Percentiles rank a stretch among this genome's conserved stretches.
These are phyloP conservation scores for Exophiala xenobiotica DNA, from an alignment of 2,329 filamentous ascomycete genomes.

Conservation along the genomic window DNA sequence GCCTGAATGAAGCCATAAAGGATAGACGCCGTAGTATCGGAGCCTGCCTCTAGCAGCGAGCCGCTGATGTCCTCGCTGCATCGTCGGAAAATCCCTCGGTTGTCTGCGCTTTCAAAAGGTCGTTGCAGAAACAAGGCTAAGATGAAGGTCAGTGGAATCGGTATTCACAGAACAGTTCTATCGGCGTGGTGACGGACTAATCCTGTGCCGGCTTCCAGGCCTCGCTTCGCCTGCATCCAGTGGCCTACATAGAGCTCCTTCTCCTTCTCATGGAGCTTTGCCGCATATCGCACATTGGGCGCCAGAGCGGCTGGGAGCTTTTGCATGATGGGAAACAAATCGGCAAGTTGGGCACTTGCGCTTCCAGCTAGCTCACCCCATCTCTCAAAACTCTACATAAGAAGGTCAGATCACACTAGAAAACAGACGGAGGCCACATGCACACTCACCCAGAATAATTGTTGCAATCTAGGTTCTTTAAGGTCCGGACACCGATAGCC, in stretches of 20 bases:
- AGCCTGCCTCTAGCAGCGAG: slow-evolving; percentile 41
- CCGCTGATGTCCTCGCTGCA: slow-evolving; percentile 34
- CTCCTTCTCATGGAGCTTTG: slow-evolving; percentile 12
- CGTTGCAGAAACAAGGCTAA: slow-evolving; percentile 15
- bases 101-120: slow-evolving; percentile 14
- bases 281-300: slow-evolving; percentile 7
- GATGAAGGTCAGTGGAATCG: background rate
- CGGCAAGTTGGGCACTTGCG: slow-evolving; percentile 7
- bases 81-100: slow-evolving; percentile 17
- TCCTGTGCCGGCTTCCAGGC: background rate
- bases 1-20: slow-evolving; percentile 39
- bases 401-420: background rate
- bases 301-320: slow-evolving; percentile 12
- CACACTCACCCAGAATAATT: background rate
- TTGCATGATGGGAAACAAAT: slow-evolving; percentile 18
- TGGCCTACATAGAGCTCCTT: slow-evolving; percentile 9
- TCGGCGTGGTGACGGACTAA: background rate
- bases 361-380: slow-evolving; percentile 9
- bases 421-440: background rate
- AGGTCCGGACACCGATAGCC: slow-evolving; percentile 11
- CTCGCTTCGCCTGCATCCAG: slow-evolving; percentile 10
- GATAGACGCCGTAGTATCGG: slow-evolving; percentile 45
- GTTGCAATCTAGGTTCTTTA: slow-evolving; percentile 2
- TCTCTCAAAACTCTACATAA: slow-evolving; percentile 9
- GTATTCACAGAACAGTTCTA: background rate